Base-by-base conservation (phyloP, 176 grass and related monocot genomes). In the Carex pumila region DNA sequence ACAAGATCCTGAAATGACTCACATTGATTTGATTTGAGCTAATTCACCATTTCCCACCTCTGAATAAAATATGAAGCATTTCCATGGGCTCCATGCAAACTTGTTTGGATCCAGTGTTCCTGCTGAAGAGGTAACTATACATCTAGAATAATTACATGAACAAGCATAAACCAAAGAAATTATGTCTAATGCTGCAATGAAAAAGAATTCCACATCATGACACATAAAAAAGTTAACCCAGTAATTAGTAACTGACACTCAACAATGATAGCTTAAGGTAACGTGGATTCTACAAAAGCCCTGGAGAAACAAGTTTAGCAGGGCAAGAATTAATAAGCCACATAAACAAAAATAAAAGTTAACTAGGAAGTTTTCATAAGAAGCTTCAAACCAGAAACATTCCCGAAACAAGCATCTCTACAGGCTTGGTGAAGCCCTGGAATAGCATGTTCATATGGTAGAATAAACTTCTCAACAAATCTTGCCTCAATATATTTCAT, bases 351-450 rank as follows among this genome's bases (percentile, higher is more conserved):
- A 61, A 19, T 8, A 61, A 6, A 61, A 12, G 9, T 61, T 19
- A 61, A 61, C 18, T 21, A 61, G n/a, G 25, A 61, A 13, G 58
- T 19, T 61, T 61, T 61, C 18, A 8, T 18, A 61, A 61, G 58
- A 61, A 21, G 4, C 18, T 61, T 61, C n/a, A 61, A 61, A 61
- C 18, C 17, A 7, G 17, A 61, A 61, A 19, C 58, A 61, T 30
- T 64, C 2, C 10, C 61, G 30, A 22, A n/a, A 64, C 61, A 30
- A 30, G 61, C 61, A 30, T 64, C 61, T 29, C 9, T 30, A 64
- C 30, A 30, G 19, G 61, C 61, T 64, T 30, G 61, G 61, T 64
- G 34, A 3, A 92, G 71, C 15, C 85, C 79, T 79, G 86, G 86
- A 2, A 19, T 34, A 12, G 80, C 45, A n/a, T 87, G 29, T 10